Evolutionary conservation across 768 basidiomycete genomes (phyloP).

Genomic region (Suillus cothurnatus): DNA sequence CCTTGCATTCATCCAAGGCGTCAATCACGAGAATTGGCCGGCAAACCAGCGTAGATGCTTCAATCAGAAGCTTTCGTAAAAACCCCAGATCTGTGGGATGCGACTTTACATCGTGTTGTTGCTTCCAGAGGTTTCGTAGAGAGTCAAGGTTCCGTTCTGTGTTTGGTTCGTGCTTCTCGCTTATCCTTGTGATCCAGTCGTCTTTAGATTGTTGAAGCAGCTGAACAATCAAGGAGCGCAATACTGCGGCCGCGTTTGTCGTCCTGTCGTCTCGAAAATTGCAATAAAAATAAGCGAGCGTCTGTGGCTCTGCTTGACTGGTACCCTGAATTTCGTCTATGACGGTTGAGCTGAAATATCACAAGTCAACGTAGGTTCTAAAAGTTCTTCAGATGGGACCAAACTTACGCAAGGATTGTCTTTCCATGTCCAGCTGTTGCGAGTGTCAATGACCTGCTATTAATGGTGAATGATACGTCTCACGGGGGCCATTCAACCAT

Average conservation of each 20-base stretch:
- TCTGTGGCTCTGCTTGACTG: background rate
- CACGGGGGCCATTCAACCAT: conserved; percentile 1
- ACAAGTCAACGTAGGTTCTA: background rate
- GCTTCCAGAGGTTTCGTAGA: background rate
- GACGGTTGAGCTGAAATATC: conserved; percentile 2
- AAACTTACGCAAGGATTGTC: background rate
- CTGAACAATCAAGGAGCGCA: conserved; percentile 22
- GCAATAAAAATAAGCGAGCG: conserved; percentile 21
- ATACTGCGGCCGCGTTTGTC: conserved; percentile 12
- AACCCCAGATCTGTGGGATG: background rate
- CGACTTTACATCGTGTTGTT: background rate
- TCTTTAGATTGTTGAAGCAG: conserved; percentile 6
- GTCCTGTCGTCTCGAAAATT: conserved; percentile 19
- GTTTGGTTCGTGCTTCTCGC: background rate
- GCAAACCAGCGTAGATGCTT: background rate
- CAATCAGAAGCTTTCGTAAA: background rate
- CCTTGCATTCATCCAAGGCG: conserved; percentile 18
- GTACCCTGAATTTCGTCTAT: background rate
- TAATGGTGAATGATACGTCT: background rate
- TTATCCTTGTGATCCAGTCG: background rate
- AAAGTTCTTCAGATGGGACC: background rate
- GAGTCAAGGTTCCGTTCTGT: background rate
- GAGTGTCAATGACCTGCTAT: background rate
- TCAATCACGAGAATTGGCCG: conserved; percentile 12
- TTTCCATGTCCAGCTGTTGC: background rate